Base-by-base conservation (phyloP, 495 filamentous ascomycete species). In the Penicillium salamii region DNA sequence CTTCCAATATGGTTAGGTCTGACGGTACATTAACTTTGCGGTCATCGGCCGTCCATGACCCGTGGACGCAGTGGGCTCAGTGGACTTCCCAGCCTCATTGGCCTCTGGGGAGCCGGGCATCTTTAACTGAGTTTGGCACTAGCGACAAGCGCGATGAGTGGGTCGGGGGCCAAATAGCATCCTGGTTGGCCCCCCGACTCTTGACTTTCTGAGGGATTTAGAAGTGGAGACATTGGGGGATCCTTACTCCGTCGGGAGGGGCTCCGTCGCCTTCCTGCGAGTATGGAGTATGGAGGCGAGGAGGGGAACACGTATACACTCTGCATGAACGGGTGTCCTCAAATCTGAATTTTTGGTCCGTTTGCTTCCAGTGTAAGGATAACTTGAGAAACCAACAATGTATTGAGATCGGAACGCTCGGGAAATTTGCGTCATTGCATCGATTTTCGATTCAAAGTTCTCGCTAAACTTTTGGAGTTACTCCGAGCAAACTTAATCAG, bases 131-230 rank as follows among this genome's bases (percentile, higher is more conserved):
- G 45, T 62, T 62, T 51, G 12, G 13, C 19, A 12, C 47, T 51
- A 44, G 23, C 5, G 29, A 15, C 20, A 42, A 21, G 18, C 23
- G 17, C 18, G 6, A 3, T 39, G 17, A 20, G 40, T 26, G 45
- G 39, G 20, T 9, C 0, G 3, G 11, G n/a, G 11, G 1, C n/a
- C n/a, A 43, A 13, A 38, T 28, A 18, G 36, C 19, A 32, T 13
- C 6, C 31, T 36, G 36, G 45, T 47, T 47, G 45, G 33, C 12
- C 24, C 18, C n/a, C n/a, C n/a, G n/a, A 12, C 12, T 4, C 17
- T 42, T 31, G 20, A 12, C 9, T 19, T 51, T 35, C 42, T 62
- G 56, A 57, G 57, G 53, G 24, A 60, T 60, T 63, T 63, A 52
- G 39, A 19, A 20, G 50, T 49, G 50, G 55, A 49, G 5, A 18